Evolutionary conservation across 768 basidiomycete species (phyloP), one percentile per base, ranked within the genome.

Genomic region (Mrakia hoshinonis): DNA sequence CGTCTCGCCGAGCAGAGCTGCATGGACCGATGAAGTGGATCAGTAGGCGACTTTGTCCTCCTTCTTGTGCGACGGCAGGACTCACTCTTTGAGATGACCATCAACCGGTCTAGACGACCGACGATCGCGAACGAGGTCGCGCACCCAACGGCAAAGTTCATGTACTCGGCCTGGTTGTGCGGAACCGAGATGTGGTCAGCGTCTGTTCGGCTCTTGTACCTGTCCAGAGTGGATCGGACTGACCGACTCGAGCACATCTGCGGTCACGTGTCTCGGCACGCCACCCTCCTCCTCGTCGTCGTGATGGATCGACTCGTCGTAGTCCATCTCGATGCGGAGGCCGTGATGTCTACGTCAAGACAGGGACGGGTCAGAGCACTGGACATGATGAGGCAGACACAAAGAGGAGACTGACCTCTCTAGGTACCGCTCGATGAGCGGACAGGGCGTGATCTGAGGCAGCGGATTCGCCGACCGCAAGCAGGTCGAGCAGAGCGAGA

Each of bases 381-480:
- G 0, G 34, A 26, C 31, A 39, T 15, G 34, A 51, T 7, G n/a
- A 36, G 15, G 11, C 18, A 39, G n/a, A 11, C 20, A 15, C 26
- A 12, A 26, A 22, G 52, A 24, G 26, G 18, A 43, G 47, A 51
- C 26, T 6, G 10, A 31, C 39, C 55, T 13, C 54, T 62, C 55
- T 4, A 34, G 15, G 34, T 29, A 61, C 31, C 54, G 24, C 6
- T 36, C 43, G 49, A 78, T 74, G 15, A 78, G 80, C 2, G 86
- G 91, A 75, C 87, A 89, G 0, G 92, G 91, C 2, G 91, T 92
- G 67, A 93, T 89, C 76, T 93, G 91, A 0, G 91, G 91, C 3
- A 94, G 81, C 0, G 92, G 86, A 9, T 81, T 81, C 4, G 89
- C 91, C 0, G 87, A 87, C 20, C 87, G 84, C 22, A 94, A 81